These are phyloP conservation scores for Trichosporon sp. DNA, from an alignment of 1,284 basidiomycete genomes.

Conservation along the genomic window DNA sequence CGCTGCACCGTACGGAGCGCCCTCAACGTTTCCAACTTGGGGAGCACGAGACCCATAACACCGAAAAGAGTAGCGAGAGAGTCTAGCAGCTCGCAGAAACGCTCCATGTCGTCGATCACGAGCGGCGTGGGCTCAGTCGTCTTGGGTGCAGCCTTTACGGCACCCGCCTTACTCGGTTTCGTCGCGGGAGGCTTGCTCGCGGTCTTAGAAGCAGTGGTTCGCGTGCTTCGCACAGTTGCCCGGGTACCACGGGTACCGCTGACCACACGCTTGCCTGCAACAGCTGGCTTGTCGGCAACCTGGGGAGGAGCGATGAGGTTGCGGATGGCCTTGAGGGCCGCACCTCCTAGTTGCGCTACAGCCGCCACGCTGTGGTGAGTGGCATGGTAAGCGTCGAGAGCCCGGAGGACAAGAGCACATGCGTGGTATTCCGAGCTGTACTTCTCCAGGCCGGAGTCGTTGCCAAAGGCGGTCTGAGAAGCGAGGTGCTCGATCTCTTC, in stretches of 20 bases:
- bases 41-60: slow-evolving; percentile 61
- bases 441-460: slow-evolving; percentile 31
- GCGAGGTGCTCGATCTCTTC: slow-evolving; percentile 16
- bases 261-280: slow-evolving; percentile 10
- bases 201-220: background rate
- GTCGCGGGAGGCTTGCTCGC: background rate
- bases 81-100: slow-evolving; percentile 61
- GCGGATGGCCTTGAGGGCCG: slow-evolving; percentile 37
- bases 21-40: slow-evolving; percentile 59
- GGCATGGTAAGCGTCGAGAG: slow-evolving; percentile 42
- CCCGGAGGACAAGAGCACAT: slow-evolving; percentile 32
- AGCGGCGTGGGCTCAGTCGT: background rate
- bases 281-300: slow-evolving; percentile 1
- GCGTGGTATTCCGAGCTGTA: slow-evolving; percentile 40
- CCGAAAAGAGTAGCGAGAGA: slow-evolving; percentile 70
- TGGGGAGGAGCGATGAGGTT: slow-evolving; percentile 36
- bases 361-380: background rate
- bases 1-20: slow-evolving; percentile 64
- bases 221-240: background rate
- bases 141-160: slow-evolving; percentile 2
- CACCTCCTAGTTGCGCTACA: slow-evolving; percentile 30
- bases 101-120: slow-evolving; percentile 61
- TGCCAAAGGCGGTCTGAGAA: slow-evolving; percentile 22
- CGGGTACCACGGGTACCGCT: background rate
- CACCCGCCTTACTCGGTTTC: background rate